These are phyloP conservation scores for Metschnikowia arizonensis DNA, from an alignment of 805 yeast species.

Conservation along the genomic window DNA sequence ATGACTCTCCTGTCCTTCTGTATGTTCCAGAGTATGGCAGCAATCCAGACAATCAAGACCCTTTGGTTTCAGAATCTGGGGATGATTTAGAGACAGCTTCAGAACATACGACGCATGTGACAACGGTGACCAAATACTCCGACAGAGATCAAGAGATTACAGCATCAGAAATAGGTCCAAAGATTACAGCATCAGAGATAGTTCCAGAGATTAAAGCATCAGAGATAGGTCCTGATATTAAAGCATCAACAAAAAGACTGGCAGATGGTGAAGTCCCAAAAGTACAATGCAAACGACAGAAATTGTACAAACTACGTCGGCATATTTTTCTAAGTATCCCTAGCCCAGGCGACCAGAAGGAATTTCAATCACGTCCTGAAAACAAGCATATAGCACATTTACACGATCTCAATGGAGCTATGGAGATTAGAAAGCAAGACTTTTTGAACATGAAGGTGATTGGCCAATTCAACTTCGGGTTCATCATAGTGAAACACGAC, in stretches of 20 bases:
- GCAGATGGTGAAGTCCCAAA: not conserved
- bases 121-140: too few relatives aligned
- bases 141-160: not conserved
- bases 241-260: too few relatives aligned
- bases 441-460: slow-evolving; percentile 71
- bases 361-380: not conserved
- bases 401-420: slow-evolving; percentile 15
- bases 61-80: not conserved
- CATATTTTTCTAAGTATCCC: not conserved
- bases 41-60: not conserved
- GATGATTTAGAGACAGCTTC: not conserved
- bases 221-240: too few relatives aligned
- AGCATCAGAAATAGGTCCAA: not conserved
- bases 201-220: too few relatives aligned
- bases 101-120: not conserved
- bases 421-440: slow-evolving; percentile 59
- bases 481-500: slow-evolving; percentile 63
- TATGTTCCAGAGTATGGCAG: not conserved
- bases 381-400: slow-evolving; percentile 9
- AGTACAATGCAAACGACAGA: not conserved
- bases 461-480: slow-evolving; percentile 96
- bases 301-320: slow-evolving; percentile 1
- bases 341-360: not conserved
- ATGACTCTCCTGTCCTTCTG: not conserved
- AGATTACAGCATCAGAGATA: not conserved